Conservation (phyloP, 495 filamentous ascomycete species). For the Annulohypoxylon moriforme region DNA sequence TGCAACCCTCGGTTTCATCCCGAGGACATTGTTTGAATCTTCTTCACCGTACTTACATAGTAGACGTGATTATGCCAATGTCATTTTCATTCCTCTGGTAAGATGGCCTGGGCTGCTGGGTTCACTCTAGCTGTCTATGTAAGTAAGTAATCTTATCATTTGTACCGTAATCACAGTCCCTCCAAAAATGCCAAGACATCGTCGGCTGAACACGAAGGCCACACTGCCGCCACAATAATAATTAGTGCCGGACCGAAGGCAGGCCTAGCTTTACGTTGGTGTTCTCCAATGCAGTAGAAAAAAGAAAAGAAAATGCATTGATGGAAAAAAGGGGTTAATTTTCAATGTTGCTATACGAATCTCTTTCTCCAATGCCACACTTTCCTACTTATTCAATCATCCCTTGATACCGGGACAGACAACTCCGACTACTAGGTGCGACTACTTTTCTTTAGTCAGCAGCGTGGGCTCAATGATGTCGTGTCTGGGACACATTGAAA, state of each 20-base stretch:
- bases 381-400: constrained; percentile 41
- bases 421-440: constrained; percentile 27
- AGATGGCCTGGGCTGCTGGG: constrained; percentile 7
- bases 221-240: constrained; percentile 34
- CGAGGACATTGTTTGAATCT: constrained; percentile 34
- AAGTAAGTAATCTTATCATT: constrained; percentile 33
- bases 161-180: constrained; percentile 33
- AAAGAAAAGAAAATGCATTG: constrained; percentile 15
- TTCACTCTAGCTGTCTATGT: constrained; percentile 1
- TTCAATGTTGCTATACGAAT: constrained; percentile 4
- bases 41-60: constrained; percentile 30
- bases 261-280: constrained; percentile 10
- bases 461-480: constrained; percentile 41
- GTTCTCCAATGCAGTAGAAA: constrained; percentile 12
- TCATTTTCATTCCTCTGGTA: constrained; percentile 38
- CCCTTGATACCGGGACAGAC: constrained; percentile 45
- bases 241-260: constrained; percentile 39
- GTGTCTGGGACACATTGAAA: constrained; percentile 36
- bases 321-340: constrained; percentile 4
- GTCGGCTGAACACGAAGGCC: constrained; percentile 40
- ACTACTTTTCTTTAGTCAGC: constrained; percentile 25
- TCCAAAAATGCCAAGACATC: constrained; percentile 37
- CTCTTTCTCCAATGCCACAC: constrained; percentile 17
- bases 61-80: constrained; percentile 27
- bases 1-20: constrained; percentile 49